Evolutionary conservation across 1,139 yeast species (phyloP).

Genomic region (Zygosaccharomyces pseudobailii): DNA sequence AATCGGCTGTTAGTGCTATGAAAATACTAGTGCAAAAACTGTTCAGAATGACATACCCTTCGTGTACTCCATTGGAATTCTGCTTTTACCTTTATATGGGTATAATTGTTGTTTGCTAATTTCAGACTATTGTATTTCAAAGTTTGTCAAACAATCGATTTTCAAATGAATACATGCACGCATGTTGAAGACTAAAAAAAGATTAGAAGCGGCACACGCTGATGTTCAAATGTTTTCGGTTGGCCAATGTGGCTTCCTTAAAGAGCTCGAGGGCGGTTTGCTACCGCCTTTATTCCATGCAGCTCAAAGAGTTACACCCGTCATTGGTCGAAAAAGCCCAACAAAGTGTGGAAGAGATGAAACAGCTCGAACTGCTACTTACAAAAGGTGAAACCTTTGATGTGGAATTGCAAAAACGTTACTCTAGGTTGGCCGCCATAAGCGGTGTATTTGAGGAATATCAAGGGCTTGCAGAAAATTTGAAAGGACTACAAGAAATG

Average conservation of each 20-base stretch:
- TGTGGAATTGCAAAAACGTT: conserved; percentile 50
- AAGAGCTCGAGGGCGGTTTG: neutral
- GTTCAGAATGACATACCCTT: conserved; percentile 10
- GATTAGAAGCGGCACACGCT: neutral
- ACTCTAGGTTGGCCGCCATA: conserved; percentile 51
- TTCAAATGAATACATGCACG: neutral
- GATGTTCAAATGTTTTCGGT: neutral
- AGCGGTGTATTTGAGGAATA: conserved; percentile 51
- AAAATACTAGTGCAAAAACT: neutral
- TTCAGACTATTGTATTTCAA: neutral
- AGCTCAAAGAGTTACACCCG: conserved; percentile 48
- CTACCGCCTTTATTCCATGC: conserved; percentile 5
- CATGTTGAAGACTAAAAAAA: neutral
- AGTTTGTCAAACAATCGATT: neutral
- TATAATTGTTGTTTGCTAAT: no score
- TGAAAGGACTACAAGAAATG: conserved; percentile 39
- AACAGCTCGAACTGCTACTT: conserved; percentile 45
- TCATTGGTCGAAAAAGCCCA: conserved; percentile 60
- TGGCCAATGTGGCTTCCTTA: neutral
- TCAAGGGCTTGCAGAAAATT: conserved; percentile 33
- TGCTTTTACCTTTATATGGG: neutral
- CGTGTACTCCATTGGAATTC: conserved; percentile 9
- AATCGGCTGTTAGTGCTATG: conserved; percentile 5
- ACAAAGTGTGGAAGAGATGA: conserved; percentile 46
- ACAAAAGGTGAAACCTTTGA: conserved; percentile 47